These are phyloP conservation scores for Physcomitrellopsis africana DNA, from an alignment of 225 moss, liverwort and hornwort species.

Conservation along the genomic window DNA sequence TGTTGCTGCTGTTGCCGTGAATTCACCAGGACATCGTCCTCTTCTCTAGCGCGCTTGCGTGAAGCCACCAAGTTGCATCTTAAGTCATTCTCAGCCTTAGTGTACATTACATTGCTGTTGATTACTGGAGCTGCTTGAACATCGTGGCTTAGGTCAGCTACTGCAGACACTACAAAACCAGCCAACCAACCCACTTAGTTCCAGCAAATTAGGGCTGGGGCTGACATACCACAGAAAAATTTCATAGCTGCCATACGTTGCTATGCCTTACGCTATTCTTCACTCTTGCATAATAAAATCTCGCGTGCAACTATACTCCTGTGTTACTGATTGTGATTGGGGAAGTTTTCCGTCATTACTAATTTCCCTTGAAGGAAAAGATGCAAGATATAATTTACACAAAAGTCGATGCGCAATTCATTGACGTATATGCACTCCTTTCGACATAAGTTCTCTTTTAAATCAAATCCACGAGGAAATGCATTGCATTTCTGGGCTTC, in stretches of 20 bases:
- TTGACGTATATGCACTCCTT: neutral
- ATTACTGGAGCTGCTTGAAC: constrained; percentile 15
- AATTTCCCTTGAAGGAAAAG: neutral
- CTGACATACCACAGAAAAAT: neutral
- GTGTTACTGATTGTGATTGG: no score
- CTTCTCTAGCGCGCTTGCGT: constrained; percentile 18
- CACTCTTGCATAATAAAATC: no score
- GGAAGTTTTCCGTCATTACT: neutral
- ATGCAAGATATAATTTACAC: neutral
- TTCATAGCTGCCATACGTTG: no score
- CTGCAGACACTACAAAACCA: constrained; percentile 19
- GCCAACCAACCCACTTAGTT: neutral
- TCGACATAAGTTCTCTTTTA: neutral
- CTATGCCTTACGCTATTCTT: no score
- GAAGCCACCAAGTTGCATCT: constrained; percentile 20
- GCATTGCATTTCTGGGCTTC: neutral
- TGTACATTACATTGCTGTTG: constrained; percentile 13
- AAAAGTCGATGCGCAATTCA: neutral
- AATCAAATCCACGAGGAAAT: neutral
- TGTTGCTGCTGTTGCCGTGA: constrained; percentile 33
- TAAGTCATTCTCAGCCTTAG: constrained; percentile 14
- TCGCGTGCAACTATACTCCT: no score
- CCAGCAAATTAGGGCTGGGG: neutral
- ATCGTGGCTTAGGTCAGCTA: constrained; percentile 7
- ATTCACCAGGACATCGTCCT: constrained; percentile 16